These are phyloP conservation scores for Beauveria caledonica DNA, from an alignment of 2,329 filamentous ascomycete species.

Conservation along the genomic window DNA sequence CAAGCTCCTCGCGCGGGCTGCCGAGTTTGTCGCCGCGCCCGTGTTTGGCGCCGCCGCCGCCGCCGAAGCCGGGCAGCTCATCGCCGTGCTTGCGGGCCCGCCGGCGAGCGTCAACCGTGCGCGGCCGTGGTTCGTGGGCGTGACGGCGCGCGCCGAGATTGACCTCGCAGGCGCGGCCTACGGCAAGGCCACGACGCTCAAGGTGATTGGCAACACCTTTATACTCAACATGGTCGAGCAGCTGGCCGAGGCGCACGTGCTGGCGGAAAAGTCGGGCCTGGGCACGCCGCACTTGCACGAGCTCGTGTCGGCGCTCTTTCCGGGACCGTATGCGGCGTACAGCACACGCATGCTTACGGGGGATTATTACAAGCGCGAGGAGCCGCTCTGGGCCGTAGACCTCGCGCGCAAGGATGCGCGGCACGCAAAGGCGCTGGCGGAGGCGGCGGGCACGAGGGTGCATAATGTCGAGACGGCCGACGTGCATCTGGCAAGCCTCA, in stretches of 20 bases:
- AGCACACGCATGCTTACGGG: conserved; percentile 65
- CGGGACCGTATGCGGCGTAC: conserved; percentile 68
- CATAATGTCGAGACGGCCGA: conserved; percentile 59
- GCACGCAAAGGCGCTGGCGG: conserved; percentile 63
- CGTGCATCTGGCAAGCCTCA: conserved; percentile 59
- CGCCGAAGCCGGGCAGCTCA: conserved; percentile 61
- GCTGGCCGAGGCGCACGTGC: conserved; percentile 66
- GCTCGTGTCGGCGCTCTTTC: conserved; percentile 66
- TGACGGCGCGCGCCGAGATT: conserved; percentile 61
- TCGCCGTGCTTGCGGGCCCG: conserved; percentile 66
- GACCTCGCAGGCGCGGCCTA: conserved; percentile 63
- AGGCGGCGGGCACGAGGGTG: conserved; percentile 52
- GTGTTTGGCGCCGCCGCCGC: conserved; percentile 66
- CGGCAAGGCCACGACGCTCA: conserved; percentile 61
- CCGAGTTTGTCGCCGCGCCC: conserved; percentile 62
- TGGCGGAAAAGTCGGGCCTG: conserved; percentile 74
- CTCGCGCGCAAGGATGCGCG: conserved; percentile 74
- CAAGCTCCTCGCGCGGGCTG: conserved; percentile 49
- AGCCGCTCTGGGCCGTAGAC: conserved; percentile 76
- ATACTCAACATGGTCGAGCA: conserved; percentile 75
- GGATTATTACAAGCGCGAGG: conserved; percentile 67
- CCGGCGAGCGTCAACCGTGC: conserved; percentile 52
- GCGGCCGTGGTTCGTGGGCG: conserved; percentile 62
- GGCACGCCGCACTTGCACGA: conserved; percentile 61
- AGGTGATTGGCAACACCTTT: conserved; percentile 82